Base-by-base conservation (phyloP, 75 land plant genomes). In the Sequoia sempervirens region DNA sequence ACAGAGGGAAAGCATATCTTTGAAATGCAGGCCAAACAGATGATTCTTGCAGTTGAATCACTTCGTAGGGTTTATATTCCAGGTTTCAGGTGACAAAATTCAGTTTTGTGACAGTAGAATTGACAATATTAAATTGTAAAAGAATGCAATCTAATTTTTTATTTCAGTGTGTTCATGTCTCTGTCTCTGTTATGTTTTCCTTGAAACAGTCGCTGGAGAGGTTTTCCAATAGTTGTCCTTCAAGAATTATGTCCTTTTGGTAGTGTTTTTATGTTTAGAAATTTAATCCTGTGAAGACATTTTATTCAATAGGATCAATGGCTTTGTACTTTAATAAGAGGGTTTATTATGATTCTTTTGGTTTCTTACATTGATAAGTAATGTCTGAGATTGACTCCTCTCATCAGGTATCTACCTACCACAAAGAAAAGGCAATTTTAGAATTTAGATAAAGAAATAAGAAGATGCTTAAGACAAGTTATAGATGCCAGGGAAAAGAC, bases 371-470 rank as follows among this genome's bases (percentile, higher is more conserved):
- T 47, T 7, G 50, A 47, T 8, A 45, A 1, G 46, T 45, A 45
- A 45, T 45, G 46, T 45, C 46, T 45, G 46, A 45, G 46, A 7
- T 0, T 45, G 9, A 9, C 50, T 47, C 11, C 2, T 80, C 56
- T 80, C 37, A 45, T 34, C 28, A 88, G 98, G 82, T 91, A 91
- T 32, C 69, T 95, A 0, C 98, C 98, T 1, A 95, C 98, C 8
- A 86, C 75, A 76, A 86, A 54, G 83, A 96, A 96, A 84, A 85
- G 82, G 56, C 84, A 58, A 2, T 86, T 85, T 2, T 85, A 91
- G 91, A 89, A 81, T 73, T 34, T 93, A 53, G 91, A 93, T 64
- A 89, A 83, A 87, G 91, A 92, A 30, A 90, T 96, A 37, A 87
- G 58, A 45, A 45, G 12, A 9, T 41, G 66, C 2, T 15, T 92